Evolutionary conservation across 495 filamentous ascomycete genomes (phyloP).

Genomic region (Penicillium fimorum): DNA sequence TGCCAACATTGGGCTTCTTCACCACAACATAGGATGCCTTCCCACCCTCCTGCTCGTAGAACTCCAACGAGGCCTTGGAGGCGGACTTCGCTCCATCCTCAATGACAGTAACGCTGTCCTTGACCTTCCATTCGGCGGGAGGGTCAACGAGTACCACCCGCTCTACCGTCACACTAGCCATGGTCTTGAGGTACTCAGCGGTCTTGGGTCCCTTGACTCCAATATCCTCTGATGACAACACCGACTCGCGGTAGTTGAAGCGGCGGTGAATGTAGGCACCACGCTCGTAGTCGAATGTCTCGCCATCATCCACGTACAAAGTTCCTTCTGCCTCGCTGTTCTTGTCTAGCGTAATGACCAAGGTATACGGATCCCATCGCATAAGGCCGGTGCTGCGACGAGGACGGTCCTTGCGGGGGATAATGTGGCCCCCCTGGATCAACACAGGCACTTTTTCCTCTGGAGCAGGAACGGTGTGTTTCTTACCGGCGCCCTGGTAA

Average conservation of each 20-base stretch:
- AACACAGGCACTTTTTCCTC: constrained; percentile 82
- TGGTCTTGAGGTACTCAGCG: constrained; percentile 69
- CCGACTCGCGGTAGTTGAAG: constrained; percentile 61
- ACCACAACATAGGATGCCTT: constrained; percentile 79
- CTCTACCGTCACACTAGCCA: constrained; percentile 76
- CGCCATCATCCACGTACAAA: constrained; percentile 90
- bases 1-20: constrained; percentile 69
- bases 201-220: constrained; percentile 59
- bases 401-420: constrained; percentile 84
- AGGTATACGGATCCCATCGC: constrained; percentile 91
- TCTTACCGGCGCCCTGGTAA: constrained; percentile 66
- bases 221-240: constrained; percentile 49
- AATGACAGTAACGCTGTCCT: constrained; percentile 63
- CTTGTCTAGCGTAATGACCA: constrained; percentile 74
- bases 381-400: constrained; percentile 82
- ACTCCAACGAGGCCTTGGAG: constrained; percentile 56
- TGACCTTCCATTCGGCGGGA: constrained; percentile 66
- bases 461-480: constrained; percentile 67
- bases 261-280: constrained; percentile 83
- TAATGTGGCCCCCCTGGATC: constrained; percentile 89
- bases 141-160: constrained; percentile 79
- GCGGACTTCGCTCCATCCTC: constrained; percentile 64
- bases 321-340: constrained; percentile 73
- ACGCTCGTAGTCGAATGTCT: constrained; percentile 81
- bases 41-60: constrained; percentile 53